Evolutionary conservation across 306 rosid genomes (phyloP), one percentile per base, ranked within the genome.

Genomic region (Acacia melanoxylon): DNA sequence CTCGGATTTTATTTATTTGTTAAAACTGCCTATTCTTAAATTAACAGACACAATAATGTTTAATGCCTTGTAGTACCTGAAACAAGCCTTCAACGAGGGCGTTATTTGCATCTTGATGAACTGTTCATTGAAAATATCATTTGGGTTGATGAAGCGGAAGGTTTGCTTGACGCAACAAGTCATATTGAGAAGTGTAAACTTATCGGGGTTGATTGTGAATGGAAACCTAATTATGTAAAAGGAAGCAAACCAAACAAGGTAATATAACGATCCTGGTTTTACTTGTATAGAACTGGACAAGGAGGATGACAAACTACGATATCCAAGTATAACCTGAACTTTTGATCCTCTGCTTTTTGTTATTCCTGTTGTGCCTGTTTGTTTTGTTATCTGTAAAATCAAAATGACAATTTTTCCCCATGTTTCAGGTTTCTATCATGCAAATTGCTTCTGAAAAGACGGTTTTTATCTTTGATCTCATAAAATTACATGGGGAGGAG

Each of bases 131-230:
- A 84, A 81, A 90, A 86, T 59, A 84, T 93, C 74, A 74, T 88
- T 75, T 96, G 98, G 98, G 94, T 96, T 81, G 97, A 96, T 83
- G 91, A 89, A 46, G 90, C 73, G 77, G 91, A 89, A 73, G 83
- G 87, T 75, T 87, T 96, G 85, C 81, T 41, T 13, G 87, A 84
- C 84, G 97, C 97, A 19, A 91, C 91, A 61, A 75, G 87, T 75
- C 92, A 87, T 61, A 80, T 93, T 71, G 98, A 93, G 86, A 91
- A 79, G 61, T 89, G 87, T 83, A 93, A 92, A 89, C 91, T 96
- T 75, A 75, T 93, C n/a, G 99, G 98, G 51, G 62, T 96, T 80
- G 99, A 96, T 78, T 96, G 98, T 89, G 99, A 96, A 88, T 96
- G 99, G 99, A 93, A 96, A 83, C 99, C 98, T 52, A 96, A 96